Percentiles rank a stretch among this genome's conserved stretches.
Conservation (phyloP, 208 protist genomes). For the Herpetomonas samuelpessoai region DNA sequence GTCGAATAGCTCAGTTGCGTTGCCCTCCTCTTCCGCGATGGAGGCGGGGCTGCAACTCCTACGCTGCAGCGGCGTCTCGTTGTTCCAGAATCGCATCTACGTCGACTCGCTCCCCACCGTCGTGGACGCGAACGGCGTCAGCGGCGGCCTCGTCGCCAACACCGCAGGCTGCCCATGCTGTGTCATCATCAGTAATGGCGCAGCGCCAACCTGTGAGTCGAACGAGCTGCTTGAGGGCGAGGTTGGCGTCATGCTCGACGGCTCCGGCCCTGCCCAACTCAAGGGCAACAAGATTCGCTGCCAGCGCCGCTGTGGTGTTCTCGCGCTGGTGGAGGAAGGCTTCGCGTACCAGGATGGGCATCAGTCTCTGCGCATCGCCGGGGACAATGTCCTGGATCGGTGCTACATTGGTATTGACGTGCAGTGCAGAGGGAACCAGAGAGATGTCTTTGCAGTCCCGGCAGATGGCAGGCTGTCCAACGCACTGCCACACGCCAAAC, state of each 20-base stretch:
- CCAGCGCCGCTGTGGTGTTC: conserved; percentile 75
- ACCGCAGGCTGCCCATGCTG: conserved; percentile 30
- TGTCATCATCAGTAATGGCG: conserved; percentile 64
- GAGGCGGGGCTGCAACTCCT: conserved; percentile 13
- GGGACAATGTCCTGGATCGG: conserved; percentile 81
- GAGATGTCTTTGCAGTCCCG: background rate
- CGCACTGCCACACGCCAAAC: conserved; percentile 33
- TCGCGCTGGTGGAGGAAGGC: conserved; percentile 52
- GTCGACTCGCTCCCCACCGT: conserved; percentile 11
- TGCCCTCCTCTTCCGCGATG: conserved; percentile 1
- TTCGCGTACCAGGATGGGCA: conserved; percentile 22
- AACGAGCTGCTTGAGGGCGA: conserved; percentile 77
- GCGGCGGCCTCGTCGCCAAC: background rate
- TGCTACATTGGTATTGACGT: conserved; percentile 83
- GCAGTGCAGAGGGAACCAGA: conserved; percentile 30
- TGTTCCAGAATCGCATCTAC: conserved; percentile 65
- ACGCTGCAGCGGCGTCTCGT: conserved; percentile 50
- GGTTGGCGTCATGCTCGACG: conserved; percentile 77
- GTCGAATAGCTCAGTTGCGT: conserved; percentile 23
- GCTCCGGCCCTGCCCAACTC: conserved; percentile 49
- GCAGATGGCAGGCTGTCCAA: conserved; percentile 27
- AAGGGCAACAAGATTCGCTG: conserved; percentile 68
- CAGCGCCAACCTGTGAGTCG: conserved; percentile 50
- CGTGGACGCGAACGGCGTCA: too few species aligned
- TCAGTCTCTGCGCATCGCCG: conserved; percentile 56